These are phyloP conservation scores for Aristolochia fimbriata DNA, from an alignment of 164 flowering plant genomes.

Conservation along the genomic window DNA sequence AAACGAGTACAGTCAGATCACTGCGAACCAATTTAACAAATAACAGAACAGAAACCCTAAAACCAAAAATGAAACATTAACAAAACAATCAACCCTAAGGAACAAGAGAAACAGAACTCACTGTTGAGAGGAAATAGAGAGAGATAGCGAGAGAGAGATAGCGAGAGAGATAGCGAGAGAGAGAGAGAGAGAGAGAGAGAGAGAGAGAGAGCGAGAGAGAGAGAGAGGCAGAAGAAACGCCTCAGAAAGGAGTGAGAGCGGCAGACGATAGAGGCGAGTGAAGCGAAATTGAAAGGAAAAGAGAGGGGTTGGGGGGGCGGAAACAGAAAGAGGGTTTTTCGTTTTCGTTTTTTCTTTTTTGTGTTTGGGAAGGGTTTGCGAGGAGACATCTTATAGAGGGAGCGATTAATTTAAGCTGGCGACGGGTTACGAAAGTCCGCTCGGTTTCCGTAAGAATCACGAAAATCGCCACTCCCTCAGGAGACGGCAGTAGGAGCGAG, in stretches of 20 bases:
- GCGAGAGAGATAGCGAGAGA: too few species aligned
- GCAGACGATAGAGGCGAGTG: too few species aligned
- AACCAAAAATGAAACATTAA: neutral
- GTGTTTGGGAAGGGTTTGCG: neutral
- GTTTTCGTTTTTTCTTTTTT: neutral
- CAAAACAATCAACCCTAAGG: neutral
- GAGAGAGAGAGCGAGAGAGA: neutral
- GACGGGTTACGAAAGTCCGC: neutral
- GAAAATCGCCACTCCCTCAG: neutral
- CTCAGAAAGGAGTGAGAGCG: too few species aligned
- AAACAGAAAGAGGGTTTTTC: neutral
- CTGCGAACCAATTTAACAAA: neutral
- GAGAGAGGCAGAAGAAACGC: neutral
- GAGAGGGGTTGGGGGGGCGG: too few species aligned
- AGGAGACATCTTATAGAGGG: neutral
- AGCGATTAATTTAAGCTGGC: neutral
- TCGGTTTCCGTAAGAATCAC: neutral
- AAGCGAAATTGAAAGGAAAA: neutral
- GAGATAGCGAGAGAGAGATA: neutral
- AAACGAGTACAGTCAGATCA: neutral
- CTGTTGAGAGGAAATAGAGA: neutral
- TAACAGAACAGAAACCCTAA: neutral
- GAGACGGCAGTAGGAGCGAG: neutral
- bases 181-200: neutral
- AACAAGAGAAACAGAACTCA: neutral